Evolutionary conservation across 768 basidiomycete genomes (phyloP), one percentile per base, ranked within the genome.

Genomic region (Pleurotus tuber-regium): DNA sequence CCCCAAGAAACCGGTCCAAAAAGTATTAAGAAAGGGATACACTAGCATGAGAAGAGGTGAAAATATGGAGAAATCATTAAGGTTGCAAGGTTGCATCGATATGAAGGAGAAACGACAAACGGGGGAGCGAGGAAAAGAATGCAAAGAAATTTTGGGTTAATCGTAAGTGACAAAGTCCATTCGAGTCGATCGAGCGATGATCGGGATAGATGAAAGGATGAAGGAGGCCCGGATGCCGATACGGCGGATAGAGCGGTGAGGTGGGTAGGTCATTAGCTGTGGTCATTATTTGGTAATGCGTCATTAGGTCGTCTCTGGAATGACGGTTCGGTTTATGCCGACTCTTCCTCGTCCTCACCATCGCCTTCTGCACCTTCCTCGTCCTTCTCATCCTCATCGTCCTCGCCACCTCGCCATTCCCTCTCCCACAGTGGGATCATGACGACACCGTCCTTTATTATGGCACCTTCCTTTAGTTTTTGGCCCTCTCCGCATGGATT

Each of bases 391-490:
- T 67, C 77, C 28, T 71, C 66, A 49, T 70, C 74, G 43, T 76
- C 75, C 49, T 79, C 74, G 1, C 89, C 91, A 12, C 91, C 89
- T 35, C 82, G 83, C 92, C 92, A 93, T 54, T 85, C 82, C 35
- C 87, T 78, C 62, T 92, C 89, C 92, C 92, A 94, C 16, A 84
- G 70, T 24, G 82, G 80, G 1, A 50, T 24, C 28, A 43, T 38
- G 10, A 38, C 33, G 24, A 50, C 49, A 16, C 48, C 49, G 44
- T 36, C 42, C 19, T 43, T 36, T 11, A 30, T 21, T 19, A 41
- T 50, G 9, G 33, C 42, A 39, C 43, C 42, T 33, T 46, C 23
- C n/a, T 36, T 49, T 12, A 53, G 11, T 11, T 49, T 39, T 33
- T n/a, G 23, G 14, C 23, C n/a, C 10, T 48, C 46, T n/a, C n/a